These are phyloP conservation scores for Amylocystis lapponica DNA, from an alignment of 768 basidiomycete genomes.

Conservation along the genomic window DNA sequence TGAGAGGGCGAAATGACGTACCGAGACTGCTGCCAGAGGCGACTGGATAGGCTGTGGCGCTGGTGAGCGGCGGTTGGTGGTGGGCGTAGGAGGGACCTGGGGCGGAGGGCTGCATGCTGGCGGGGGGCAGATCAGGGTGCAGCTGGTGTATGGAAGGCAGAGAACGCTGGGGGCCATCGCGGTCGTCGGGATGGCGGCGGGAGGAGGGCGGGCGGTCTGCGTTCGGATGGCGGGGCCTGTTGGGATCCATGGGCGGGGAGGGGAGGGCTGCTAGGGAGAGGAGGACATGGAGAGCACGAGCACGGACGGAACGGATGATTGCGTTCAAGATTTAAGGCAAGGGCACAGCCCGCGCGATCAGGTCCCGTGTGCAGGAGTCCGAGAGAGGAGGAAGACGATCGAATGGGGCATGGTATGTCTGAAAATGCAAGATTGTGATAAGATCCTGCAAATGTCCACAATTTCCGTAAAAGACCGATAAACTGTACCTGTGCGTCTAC, in stretches of 20 bases:
- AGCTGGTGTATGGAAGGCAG: conserved; percentile 67
- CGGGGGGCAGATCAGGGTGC: conserved; percentile 58
- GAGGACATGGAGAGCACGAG: background rate
- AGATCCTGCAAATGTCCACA: no score
- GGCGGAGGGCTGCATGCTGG: conserved; percentile 27
- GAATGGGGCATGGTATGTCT: background rate
- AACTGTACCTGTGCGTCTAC: no score
- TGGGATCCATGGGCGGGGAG: conserved; percentile 29
- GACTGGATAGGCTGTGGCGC: conserved; percentile 13
- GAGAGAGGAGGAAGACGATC: background rate
- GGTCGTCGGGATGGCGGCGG: conserved; percentile 20
- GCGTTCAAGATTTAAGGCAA: background rate
- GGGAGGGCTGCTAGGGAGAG: conserved; percentile 1
- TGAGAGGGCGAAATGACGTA: conserved; percentile 2
- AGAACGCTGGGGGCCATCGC: conserved; percentile 18
- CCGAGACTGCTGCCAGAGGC: conserved; percentile 15
- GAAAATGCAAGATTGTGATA: conserved; percentile 4
- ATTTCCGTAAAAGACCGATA: no score
- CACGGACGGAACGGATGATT: background rate
- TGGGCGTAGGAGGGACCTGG: conserved; percentile 15
- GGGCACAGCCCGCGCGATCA: background rate
- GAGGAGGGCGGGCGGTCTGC: conserved; percentile 22
- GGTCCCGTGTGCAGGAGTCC: background rate
- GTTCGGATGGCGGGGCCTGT: conserved; percentile 29
- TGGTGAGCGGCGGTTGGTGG: conserved; percentile 11